phyloP scores from a whole-genome alignment of 2,329 filamentous ascomycete species.

The Biscogniauxia marginata region DNA sequence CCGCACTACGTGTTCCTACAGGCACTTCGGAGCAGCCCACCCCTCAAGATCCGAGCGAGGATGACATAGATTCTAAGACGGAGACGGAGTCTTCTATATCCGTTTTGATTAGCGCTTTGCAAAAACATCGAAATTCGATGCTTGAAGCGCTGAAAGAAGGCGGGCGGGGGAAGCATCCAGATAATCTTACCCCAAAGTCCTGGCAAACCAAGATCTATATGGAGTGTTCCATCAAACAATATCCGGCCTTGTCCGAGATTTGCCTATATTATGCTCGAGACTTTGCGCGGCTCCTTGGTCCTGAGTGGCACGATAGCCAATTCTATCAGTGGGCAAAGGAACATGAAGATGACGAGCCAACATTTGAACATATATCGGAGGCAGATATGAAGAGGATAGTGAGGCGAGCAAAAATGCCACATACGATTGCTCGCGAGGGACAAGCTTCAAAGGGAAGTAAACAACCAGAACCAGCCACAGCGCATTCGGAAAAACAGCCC shows the following conservation, averaged over 20 bases:
- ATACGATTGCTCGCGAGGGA: constrained; percentile 12
- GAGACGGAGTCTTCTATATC: constrained; percentile 7
- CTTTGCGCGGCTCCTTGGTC: constrained; percentile 31
- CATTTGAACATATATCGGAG: constrained; percentile 26
- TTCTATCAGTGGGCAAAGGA: constrained; percentile 32
- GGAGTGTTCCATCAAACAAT: constrained; percentile 42
- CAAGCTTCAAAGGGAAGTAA: constrained; percentile 13
- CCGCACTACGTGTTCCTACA: neutral
- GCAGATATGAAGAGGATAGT: constrained; percentile 23
- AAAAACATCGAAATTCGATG: constrained; percentile 26
- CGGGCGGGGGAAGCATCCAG: constrained; percentile 29
- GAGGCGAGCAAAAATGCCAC: constrained; percentile 25
- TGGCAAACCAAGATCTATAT: constrained; percentile 34
- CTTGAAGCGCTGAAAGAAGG: constrained; percentile 27
- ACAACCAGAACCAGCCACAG: constrained; percentile 12
- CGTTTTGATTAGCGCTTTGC: constrained; percentile 21
- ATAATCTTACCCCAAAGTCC: constrained; percentile 24
- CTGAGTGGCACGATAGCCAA: constrained; percentile 31
- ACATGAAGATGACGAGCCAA: constrained; percentile 27
- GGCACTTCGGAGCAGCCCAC: neutral
- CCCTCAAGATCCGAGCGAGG: too few species aligned
- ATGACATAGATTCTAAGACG: neutral
- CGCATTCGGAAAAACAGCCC: constrained; percentile 24
- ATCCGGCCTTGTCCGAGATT: constrained; percentile 38
- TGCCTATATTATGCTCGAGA: constrained; percentile 44